Evolutionary conservation across 805 yeast genomes (phyloP).

Genomic region (Pichia paraexigua): DNA sequence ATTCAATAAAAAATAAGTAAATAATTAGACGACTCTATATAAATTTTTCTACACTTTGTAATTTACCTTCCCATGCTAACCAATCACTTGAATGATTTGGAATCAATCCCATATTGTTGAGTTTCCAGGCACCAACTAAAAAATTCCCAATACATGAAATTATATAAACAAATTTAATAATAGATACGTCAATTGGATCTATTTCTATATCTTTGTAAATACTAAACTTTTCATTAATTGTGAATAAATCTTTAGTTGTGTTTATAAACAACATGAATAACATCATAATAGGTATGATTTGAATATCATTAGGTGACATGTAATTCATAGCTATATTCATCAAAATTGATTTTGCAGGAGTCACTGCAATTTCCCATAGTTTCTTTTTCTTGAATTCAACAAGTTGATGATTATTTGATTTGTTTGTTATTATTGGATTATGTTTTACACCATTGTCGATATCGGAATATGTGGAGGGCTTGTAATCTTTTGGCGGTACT

Average conservation of each 20-base stretch:
- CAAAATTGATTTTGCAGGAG: slow-evolving; percentile 79
- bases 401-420: slow-evolving; percentile 16
- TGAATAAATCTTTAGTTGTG: slow-evolving; percentile 65
- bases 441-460: neutral
- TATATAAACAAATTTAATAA: slow-evolving; percentile 23
- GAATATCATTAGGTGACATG: slow-evolving; percentile 86
- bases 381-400: slow-evolving; percentile 45
- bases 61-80: slow-evolving; percentile 71
- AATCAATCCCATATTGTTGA: slow-evolving; percentile 80
- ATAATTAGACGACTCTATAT: neutral
- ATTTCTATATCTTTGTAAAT: slow-evolving; percentile 12
- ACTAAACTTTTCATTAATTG: slow-evolving; percentile 46
- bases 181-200: slow-evolving; percentile 15
- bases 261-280: slow-evolving; percentile 73
- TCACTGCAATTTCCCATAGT: slow-evolving; percentile 80
- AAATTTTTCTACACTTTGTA: slow-evolving; percentile 19
- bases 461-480: neutral
- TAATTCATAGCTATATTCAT: slow-evolving; percentile 87
- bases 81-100: slow-evolving; percentile 88
- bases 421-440: neutral
- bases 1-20: slow-evolving; percentile 3
- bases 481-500: neutral
- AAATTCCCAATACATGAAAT: slow-evolving; percentile 45
- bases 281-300: slow-evolving; percentile 86
- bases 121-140: slow-evolving; percentile 75